Evolutionary conservation across 345 rosid genomes (phyloP).

Genomic region (Euphorbia peplus): DNA sequence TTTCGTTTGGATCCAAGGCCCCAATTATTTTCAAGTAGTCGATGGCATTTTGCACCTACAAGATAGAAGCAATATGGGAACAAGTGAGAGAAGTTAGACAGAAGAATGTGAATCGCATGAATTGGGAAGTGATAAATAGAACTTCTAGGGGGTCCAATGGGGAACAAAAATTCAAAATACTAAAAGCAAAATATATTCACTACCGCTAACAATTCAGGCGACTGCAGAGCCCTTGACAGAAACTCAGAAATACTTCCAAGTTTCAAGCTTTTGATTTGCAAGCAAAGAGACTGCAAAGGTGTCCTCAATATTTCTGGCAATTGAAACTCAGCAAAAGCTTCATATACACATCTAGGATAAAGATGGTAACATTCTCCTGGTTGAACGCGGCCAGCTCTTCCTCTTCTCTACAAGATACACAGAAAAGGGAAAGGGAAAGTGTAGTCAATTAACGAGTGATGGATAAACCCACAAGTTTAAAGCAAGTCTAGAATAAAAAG

Average conservation of each 20-base stretch:
- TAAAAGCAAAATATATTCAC: constrained; percentile 6
- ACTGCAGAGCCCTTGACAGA: constrained; percentile 79
- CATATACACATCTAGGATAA: constrained; percentile 80
- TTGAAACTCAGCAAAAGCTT: constrained; percentile 83
- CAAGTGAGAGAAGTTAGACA: neutral
- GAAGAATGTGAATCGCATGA: neutral
- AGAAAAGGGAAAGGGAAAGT: constrained; percentile 3
- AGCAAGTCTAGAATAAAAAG: neutral
- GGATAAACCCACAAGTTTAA: neutral
- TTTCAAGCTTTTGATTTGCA: constrained; percentile 84
- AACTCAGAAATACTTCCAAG: constrained; percentile 85
- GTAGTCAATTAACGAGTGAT: neutral
- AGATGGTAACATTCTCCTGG: constrained; percentile 91
- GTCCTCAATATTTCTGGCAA: constrained; percentile 94
- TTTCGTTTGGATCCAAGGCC: constrained; percentile 76
- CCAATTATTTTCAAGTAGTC: constrained; percentile 83
- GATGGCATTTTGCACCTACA: constrained; percentile 87
- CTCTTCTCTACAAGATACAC: constrained; percentile 64
- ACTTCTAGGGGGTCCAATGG: neutral
- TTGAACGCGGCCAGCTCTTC: constrained; percentile 93
- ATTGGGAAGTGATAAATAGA: neutral
- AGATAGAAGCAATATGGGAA: constrained; percentile 7
- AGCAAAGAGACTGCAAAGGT: constrained; percentile 85
- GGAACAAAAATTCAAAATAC: neutral
- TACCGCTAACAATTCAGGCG: constrained; percentile 88